phyloP scores from a whole-genome alignment of 768 basidiomycete genomes.

The Leccinum fibrillosum region DNA sequence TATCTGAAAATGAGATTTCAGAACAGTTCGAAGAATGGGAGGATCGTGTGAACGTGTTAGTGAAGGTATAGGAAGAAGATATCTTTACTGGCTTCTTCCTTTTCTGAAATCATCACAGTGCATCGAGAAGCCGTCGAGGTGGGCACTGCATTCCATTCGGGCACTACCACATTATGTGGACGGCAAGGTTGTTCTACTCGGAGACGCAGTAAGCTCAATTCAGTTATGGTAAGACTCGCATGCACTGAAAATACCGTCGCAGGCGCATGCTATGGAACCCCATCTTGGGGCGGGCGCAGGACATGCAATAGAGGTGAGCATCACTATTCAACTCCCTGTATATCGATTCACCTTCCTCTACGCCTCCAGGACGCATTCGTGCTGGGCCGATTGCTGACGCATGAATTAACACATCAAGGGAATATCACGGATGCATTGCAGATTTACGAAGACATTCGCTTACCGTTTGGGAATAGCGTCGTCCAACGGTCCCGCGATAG shows the following conservation, averaged over 20 bases:
- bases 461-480: conserved; percentile 28
- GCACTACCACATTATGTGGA: conserved; percentile 38
- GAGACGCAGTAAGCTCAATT: conserved; percentile 42
- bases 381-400: conserved; percentile 27
- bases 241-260: not conserved
- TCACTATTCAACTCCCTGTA: not conserved
- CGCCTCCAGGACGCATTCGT: conserved; percentile 28
- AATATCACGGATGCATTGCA: conserved; percentile 29
- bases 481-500: conserved; percentile 13
- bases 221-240: not conserved
- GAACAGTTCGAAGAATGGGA: conserved; percentile 29
- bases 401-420: conserved; percentile 15
- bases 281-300: conserved; percentile 48
- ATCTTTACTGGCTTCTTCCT: no score
- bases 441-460: conserved; percentile 31
- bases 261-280: conserved; percentile 48
- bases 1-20: conserved; percentile 31
- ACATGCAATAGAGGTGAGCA: conserved; percentile 46
- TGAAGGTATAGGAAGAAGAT: conserved; percentile 6
- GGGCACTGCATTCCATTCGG: conserved; percentile 42
- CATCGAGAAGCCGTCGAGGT: conserved; percentile 36
- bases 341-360: not conserved
- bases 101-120: conserved; percentile 24
- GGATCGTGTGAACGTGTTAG: conserved; percentile 5
- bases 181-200: conserved; percentile 42